Evolutionary conservation across 1,284 basidiomycete species (phyloP).

Genomic region (Leccinum ponderosum): DNA sequence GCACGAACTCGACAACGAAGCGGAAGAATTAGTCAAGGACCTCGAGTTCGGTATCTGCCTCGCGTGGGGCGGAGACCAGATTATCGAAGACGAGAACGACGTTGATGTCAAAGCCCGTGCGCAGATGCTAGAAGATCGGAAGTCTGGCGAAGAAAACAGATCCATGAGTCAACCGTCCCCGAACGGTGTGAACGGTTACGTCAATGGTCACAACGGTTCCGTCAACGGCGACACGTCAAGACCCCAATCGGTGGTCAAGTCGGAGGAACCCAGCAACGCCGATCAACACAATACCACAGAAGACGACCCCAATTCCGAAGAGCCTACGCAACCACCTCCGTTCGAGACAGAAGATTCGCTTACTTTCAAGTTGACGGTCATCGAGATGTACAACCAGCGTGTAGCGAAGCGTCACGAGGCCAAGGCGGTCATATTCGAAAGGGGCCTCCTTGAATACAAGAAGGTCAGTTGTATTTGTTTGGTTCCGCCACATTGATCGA

Average conservation of each 20-base stretch:
- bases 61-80: slow-evolving; percentile 84
- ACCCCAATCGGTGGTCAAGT: slow-evolving; percentile 40
- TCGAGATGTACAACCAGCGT: slow-evolving; percentile 92
- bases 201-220: slow-evolving; percentile 48
- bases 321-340: slow-evolving; percentile 68
- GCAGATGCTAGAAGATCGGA: slow-evolving; percentile 70
- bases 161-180: slow-evolving; percentile 24
- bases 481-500: not conserved
- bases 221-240: slow-evolving; percentile 46
- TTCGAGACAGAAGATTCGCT: slow-evolving; percentile 88
- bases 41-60: slow-evolving; percentile 92
- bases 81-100: slow-evolving; percentile 73
- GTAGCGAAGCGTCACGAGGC: slow-evolving; percentile 87
- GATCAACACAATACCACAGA: slow-evolving; percentile 38
- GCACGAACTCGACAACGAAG: slow-evolving; percentile 95
- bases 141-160: slow-evolving; percentile 35
- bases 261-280: slow-evolving; percentile 44
- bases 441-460: slow-evolving; percentile 92
- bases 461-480: slow-evolving; percentile 55
- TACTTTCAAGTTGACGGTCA: slow-evolving; percentile 85
- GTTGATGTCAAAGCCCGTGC: slow-evolving; percentile 64
- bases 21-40: slow-evolving; percentile 94
- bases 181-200: slow-evolving; percentile 42
- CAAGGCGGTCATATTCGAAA: slow-evolving; percentile 92
- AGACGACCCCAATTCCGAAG: slow-evolving; percentile 55